Evolutionary conservation across 345 rosid species (phyloP).

Genomic region (Linum usitatissimum): DNA sequence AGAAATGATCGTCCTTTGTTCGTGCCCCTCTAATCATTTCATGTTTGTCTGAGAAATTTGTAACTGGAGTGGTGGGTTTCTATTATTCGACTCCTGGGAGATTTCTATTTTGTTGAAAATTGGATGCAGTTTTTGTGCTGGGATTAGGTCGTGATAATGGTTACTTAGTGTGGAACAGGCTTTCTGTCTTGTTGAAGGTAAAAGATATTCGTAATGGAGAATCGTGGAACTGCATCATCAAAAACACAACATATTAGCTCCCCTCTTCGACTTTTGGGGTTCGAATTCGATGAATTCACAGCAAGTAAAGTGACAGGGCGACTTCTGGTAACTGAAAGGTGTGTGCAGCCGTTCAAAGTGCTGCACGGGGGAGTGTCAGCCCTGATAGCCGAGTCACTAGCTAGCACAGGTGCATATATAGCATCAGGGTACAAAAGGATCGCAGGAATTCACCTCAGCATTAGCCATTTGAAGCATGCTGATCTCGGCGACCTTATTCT

Average conservation of each 20-base stretch:
- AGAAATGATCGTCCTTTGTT: too few species aligned
- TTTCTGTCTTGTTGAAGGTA: too few species aligned
- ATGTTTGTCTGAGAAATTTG: too few species aligned
- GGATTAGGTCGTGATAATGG: too few species aligned
- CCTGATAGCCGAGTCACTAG: constrained; percentile 69
- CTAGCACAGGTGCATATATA: constrained; percentile 85
- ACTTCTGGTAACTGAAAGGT: constrained; percentile 41
- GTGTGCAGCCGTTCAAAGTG: constrained; percentile 89
- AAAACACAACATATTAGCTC: constrained; percentile 34
- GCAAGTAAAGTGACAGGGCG: constrained; percentile 51
- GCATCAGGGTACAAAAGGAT: constrained; percentile 66
- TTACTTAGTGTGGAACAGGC: too few species aligned
- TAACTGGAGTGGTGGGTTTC: too few species aligned
- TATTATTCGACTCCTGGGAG: too few species aligned
- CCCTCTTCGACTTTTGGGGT: constrained; percentile 43
- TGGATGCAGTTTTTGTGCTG: too few species aligned
- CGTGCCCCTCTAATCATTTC: too few species aligned
- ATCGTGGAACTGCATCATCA: background rate
- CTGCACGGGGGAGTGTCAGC: constrained; percentile 96
- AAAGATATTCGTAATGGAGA: background rate
- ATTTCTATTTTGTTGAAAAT: too few species aligned
- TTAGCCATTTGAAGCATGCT: constrained; percentile 71
- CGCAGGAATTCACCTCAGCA: constrained; percentile 82
- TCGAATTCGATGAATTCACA: constrained; percentile 44
- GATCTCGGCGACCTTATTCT: constrained; percentile 54